phyloP scores from a whole-genome alignment of 1,284 basidiomycete species.

The Pholiota adiposa region DNA sequence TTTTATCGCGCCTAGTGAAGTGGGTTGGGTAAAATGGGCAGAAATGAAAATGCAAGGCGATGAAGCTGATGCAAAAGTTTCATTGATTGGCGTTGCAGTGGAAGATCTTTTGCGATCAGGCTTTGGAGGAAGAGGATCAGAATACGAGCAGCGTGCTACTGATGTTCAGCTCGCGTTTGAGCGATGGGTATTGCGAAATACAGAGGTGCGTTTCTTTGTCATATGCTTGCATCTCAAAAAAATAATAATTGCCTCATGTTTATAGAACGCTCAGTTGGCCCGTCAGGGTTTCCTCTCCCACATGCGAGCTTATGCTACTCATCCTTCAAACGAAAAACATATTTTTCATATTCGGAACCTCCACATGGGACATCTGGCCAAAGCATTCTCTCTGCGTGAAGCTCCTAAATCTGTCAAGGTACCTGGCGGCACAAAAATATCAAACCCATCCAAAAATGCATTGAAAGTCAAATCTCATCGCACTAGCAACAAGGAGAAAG shows the following conservation, averaged over 20 bases:
- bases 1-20: conserved; percentile 86
- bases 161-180: conserved; percentile 96
- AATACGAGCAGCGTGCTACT: conserved; percentile 91
- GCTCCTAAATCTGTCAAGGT: conserved; percentile 76
- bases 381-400: conserved; percentile 94
- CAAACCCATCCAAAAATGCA: conserved; percentile 14
- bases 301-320: conserved; percentile 96
- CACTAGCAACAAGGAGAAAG: conserved; percentile 26
- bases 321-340: conserved; percentile 93
- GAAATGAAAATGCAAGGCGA: conserved; percentile 75
- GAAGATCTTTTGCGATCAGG: conserved; percentile 80
- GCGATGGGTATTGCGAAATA: conserved; percentile 84
- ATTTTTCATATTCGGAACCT: conserved; percentile 95
- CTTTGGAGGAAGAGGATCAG: conserved; percentile 82
- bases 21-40: conserved; percentile 89
- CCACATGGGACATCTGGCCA: conserved; percentile 96
- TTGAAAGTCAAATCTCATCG: conserved; percentile 25
- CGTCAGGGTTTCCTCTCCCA: conserved; percentile 91
- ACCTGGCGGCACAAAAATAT: conserved; percentile 19
- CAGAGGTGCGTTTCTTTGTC: conserved; percentile 58
- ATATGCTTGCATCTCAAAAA: conserved; percentile 4
- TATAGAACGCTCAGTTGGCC: conserved; percentile 77
- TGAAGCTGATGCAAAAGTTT: conserved; percentile 46
- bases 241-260: conserved; percentile 3
- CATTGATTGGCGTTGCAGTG: conserved; percentile 63